A percentile compares a stretch with the other conserved stretches of the same genome.
Evolutionary conservation across 768 basidiomycete genomes (phyloP).

Genomic region (Dioszegia aurantiaca): DNA sequence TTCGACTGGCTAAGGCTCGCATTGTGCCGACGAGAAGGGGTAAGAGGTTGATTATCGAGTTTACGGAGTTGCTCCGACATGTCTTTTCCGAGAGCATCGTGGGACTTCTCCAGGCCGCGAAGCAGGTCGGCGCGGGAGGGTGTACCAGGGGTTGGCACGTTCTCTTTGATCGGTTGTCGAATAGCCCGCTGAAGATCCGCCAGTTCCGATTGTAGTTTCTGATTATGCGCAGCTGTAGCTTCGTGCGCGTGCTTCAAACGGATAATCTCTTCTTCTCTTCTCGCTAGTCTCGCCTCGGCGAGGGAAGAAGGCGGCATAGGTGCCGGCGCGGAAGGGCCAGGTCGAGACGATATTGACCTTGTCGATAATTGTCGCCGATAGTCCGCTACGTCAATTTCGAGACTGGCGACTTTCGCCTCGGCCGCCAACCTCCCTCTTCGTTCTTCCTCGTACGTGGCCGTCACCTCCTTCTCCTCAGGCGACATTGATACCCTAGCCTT

Average conservation of each 20-base stretch:
- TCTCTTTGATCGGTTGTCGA: constrained; percentile 8
- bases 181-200: constrained; percentile 27
- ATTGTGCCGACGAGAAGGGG: constrained; percentile 40
- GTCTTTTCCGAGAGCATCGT: constrained; percentile 39
- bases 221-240: constrained; percentile 22
- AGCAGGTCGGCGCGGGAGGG: constrained; percentile 39
- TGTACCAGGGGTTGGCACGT: constrained; percentile 5
- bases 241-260: constrained; percentile 20
- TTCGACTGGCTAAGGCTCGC: constrained; percentile 61
- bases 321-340: constrained; percentile 11
- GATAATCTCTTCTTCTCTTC: constrained; percentile 8
- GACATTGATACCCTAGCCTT: constrained; percentile 27
- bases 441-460: constrained; percentile 66
- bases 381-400: constrained; percentile 56
- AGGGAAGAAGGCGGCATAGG: constrained; percentile 9
- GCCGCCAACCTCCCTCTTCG: constrained; percentile 64
- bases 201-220: constrained; percentile 27
- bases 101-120: constrained; percentile 41
- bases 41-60: constrained; percentile 33
- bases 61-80: constrained; percentile 45
- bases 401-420: constrained; percentile 38
- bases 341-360: background rate
- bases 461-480: constrained; percentile 65
- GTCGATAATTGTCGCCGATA: constrained; percentile 36
- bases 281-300: constrained; percentile 25